phyloP scores from a whole-genome alignment of 257 asterid genomes.

The Echium plantagineum region DNA sequence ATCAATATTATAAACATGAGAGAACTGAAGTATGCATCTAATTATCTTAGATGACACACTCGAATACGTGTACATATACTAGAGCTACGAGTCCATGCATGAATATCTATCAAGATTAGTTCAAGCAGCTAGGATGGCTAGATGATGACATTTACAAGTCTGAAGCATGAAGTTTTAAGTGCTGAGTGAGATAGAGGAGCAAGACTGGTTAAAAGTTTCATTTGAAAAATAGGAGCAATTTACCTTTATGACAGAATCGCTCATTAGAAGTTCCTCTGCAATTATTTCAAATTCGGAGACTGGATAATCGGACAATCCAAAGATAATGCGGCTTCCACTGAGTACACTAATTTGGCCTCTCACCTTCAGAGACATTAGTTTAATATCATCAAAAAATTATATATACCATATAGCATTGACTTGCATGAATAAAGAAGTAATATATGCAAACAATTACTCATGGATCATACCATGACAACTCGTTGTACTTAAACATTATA shows the following conservation, averaged over 20 bases:
- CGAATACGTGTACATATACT: not conserved
- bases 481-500: not conserved
- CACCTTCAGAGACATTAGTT: conserved; percentile 41
- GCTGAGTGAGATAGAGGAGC: not conserved
- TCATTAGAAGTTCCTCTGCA: conserved; percentile 95
- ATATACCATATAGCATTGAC: not conserved
- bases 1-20: not conserved
- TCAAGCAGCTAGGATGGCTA: too few relatives aligned
- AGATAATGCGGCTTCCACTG: conserved; percentile 68
- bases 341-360: conserved; percentile 94
- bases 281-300: conserved; percentile 95
- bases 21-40: not conserved
- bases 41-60: not conserved
- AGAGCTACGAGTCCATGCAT: not conserved
- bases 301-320: conserved; percentile 73
- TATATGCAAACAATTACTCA: not conserved
- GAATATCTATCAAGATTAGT: too few relatives aligned
- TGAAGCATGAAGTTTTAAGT: not conserved
- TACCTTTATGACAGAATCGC: conserved; percentile 85
- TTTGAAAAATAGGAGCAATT: not conserved
- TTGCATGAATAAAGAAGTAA: not conserved
- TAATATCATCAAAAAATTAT: not conserved
- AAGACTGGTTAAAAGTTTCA: not conserved
- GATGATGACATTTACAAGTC: not conserved
- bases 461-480: not conserved